Base-by-base conservation (phyloP, 345 rosid species). In the Abelmoschus esculentus region DNA sequence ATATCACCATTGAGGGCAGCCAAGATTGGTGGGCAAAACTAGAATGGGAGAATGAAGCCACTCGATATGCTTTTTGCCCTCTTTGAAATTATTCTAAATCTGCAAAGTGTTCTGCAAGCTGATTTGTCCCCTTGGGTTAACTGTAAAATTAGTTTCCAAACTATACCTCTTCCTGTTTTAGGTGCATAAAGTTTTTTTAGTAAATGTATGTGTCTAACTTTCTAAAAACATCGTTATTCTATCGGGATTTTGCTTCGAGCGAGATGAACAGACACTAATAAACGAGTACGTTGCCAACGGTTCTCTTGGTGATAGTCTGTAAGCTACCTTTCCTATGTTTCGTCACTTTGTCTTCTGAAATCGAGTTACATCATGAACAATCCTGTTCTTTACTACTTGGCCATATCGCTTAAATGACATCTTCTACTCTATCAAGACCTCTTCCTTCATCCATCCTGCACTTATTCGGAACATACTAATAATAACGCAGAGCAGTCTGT, bases 251-350 rank as follows among this genome's bases (percentile, higher is more conserved):
- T 90, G 91, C 63, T 88, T 83, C 32, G 90, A 88, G 26, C 80
- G 77, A 60, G 80, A 78, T 29, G 98, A 92, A 82, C 90, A 86
- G 52, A 88, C 88, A 78, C 85, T 92, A 6, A 82, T 92, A 7
- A 90, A 88, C 0, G 98, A 90, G 78, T 92, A 67, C 70, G 69
- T 92, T 66, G 81, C 91, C 22, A 88, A 87, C 74, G 96, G 90
- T 22, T 82, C 80, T 64, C 76, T 47, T 47, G 78, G 68, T 61
- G 96, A 92, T 13, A 73, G 85, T 70, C 75, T 88, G 46, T 82
- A 92, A 76, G 98, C n/a, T 96, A 86, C 83, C 14, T 8, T 46
- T 46, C 14, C 50, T 46, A 0, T 46, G 50, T 46, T 46, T 46
- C 50, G 15, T 8, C 50, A 1, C 15, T 46, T 46, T 12, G 4